These are phyloP conservation scores for Sclerotinia glacialis DNA, from an alignment of 2,329 filamentous ascomycete species.

Conservation along the genomic window DNA sequence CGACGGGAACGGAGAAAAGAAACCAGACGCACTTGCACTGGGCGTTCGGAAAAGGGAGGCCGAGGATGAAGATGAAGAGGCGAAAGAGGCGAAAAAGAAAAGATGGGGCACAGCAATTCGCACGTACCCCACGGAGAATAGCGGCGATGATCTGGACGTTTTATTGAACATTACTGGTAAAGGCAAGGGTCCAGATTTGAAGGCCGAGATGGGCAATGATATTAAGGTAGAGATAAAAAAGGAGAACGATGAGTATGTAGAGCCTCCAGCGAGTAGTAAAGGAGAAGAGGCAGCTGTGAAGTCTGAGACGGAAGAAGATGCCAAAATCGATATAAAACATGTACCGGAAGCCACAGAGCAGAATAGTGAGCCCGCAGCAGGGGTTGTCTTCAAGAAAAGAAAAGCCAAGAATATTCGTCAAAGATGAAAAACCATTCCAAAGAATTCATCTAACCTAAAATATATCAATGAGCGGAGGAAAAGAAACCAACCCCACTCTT, in stretches of 20 bases:
- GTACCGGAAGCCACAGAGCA: not conserved
- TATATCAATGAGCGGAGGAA: too few relatives aligned
- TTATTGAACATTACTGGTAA: conserved; percentile 36
- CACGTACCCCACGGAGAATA: conserved; percentile 38
- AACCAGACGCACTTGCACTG: conserved; percentile 45
- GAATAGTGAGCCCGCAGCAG: conserved; percentile 34
- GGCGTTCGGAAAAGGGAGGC: conserved; percentile 62
- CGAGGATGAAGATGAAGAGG: conserved; percentile 60
- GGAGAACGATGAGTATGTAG: conserved; percentile 15
- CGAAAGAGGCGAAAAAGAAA: conserved; percentile 57
- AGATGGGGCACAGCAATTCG: conserved; percentile 41
- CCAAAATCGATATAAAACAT: not conserved
- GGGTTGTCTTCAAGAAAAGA: conserved; percentile 76
- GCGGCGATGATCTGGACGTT: conserved; percentile 43
- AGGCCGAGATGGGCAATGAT: conserved; percentile 29
- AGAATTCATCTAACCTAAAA: not conserved
- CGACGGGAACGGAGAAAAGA: conserved; percentile 46
- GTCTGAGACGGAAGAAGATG: not conserved
- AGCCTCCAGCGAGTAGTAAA: not conserved
- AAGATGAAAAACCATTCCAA: conserved; percentile 44
- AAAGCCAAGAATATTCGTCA: conserved; percentile 66
- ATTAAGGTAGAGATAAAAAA: conserved; percentile 29
- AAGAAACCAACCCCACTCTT: not conserved
- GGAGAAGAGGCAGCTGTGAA: not conserved
- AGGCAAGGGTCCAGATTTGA: conserved; percentile 31